phyloP scores from a whole-genome alignment of 2,329 filamentous ascomycete genomes.

The Aspergillus sp. region DNA sequence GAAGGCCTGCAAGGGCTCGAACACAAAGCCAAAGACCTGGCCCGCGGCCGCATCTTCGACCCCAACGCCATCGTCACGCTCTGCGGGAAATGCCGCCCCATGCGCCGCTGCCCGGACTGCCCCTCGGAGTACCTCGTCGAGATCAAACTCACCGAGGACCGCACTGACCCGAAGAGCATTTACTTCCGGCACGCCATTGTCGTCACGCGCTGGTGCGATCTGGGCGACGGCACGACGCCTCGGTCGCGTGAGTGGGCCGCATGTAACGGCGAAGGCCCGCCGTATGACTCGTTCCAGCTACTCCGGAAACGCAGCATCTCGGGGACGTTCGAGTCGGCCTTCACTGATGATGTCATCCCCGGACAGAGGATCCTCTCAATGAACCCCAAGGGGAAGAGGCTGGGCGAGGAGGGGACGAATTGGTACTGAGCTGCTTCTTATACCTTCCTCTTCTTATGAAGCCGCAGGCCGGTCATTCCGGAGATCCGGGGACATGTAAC shows the following conservation, averaged over 20 bases:
- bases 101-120: slow-evolving; percentile 54
- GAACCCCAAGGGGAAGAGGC: slow-evolving; percentile 49
- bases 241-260: slow-evolving; percentile 48
- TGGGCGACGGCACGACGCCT: slow-evolving; percentile 49
- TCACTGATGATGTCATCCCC: slow-evolving; percentile 47
- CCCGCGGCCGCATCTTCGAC: slow-evolving; percentile 18
- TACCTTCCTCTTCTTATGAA: too few species aligned
- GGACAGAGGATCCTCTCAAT: slow-evolving; percentile 51
- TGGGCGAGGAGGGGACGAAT: slow-evolving; percentile 47
- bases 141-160: slow-evolving; percentile 52
- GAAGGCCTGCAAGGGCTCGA: slow-evolving; percentile 35
- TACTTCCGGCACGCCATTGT: slow-evolving; percentile 53
- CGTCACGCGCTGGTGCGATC: slow-evolving; percentile 54
- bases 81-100: slow-evolving; percentile 50
- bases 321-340: slow-evolving; percentile 51
- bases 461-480: too few species aligned
- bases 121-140: slow-evolving; percentile 56
- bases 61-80: slow-evolving; percentile 41
- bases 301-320: slow-evolving; percentile 50
- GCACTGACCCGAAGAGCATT: slow-evolving; percentile 30
- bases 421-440: slow-evolving; percentile 45
- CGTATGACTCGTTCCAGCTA: slow-evolving; percentile 47
- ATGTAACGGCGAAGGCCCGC: slow-evolving; percentile 39
- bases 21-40: slow-evolving; percentile 33
- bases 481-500: too few species aligned